phyloP scores from a whole-genome alignment of 768 basidiomycete genomes.

The Tulasnella sp. region DNA sequence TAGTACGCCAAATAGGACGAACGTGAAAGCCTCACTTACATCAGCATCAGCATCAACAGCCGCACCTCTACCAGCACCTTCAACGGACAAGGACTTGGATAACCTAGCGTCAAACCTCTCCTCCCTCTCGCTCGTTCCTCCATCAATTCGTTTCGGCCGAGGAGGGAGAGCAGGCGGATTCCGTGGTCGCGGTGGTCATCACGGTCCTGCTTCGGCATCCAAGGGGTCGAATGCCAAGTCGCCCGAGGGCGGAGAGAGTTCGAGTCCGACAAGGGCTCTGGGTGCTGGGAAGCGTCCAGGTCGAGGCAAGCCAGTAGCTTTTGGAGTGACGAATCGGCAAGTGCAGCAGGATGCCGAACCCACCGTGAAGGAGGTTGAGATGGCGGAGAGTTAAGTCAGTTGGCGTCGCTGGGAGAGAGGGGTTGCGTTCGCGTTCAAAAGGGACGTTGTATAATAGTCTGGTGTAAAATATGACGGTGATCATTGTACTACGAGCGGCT shows the following conservation, averaged over 20 bases:
- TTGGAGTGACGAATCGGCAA: neutral
- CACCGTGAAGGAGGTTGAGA: neutral
- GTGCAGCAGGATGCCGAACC: neutral
- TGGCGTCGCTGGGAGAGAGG: neutral
- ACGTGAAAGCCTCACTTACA: neutral
- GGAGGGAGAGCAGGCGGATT: slow-evolving; percentile 55
- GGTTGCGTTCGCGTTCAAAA: neutral
- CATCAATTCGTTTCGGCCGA: slow-evolving; percentile 63
- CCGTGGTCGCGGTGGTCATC: slow-evolving; percentile 20
- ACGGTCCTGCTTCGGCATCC: neutral
- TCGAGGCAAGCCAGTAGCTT: neutral
- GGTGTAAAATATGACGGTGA: neutral
- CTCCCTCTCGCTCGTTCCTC: slow-evolving; percentile 54
- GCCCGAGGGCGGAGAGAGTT: neutral
- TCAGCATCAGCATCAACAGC: neutral
- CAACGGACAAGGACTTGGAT: slow-evolving; percentile 32
- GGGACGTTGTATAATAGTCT: neutral
- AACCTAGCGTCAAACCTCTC: slow-evolving; percentile 43
- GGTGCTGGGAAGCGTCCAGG: neutral
- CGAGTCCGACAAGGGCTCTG: neutral
- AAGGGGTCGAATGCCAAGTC: neutral
- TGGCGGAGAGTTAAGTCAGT: neutral
- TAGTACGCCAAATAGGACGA: neutral
- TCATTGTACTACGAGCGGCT: neutral
- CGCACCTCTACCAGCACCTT: neutral